Conservation (phyloP, 441 rosid genomes). For the Gossypium trilobum region DNA sequence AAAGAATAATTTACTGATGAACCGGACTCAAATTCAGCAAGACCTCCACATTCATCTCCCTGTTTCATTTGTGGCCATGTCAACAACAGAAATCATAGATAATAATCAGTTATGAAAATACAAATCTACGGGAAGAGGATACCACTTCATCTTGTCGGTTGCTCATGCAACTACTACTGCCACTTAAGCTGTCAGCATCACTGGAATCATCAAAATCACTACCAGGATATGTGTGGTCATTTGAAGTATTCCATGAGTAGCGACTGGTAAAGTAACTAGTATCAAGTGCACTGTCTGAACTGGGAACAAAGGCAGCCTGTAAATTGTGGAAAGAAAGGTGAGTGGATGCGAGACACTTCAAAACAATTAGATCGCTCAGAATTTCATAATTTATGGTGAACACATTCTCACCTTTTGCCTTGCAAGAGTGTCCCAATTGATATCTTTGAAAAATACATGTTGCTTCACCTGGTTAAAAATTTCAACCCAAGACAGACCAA, state of each 20-base stretch:
- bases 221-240: conserved; percentile 48
- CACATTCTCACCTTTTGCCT: conserved; percentile 65
- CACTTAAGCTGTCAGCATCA: conserved; percentile 83
- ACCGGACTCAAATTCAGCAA: conserved; percentile 62
- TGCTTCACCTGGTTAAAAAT: conserved; percentile 63
- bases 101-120: neutral
- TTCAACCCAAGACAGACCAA: neutral
- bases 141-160: conserved; percentile 91
- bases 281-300: conserved; percentile 85
- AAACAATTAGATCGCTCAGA: neutral
- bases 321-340: conserved; percentile 12
- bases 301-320: conserved; percentile 94
- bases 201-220: conserved; percentile 77
- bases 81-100: conserved; percentile 5
- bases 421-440: conserved; percentile 98
- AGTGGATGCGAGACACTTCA: neutral
- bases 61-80: conserved; percentile 24
- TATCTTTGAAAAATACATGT: conserved; percentile 79
- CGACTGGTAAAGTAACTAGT: conserved; percentile 97
- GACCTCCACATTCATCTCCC: conserved; percentile 79
- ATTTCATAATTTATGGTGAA: neutral
- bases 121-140: conserved; percentile 13
- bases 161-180: conserved; percentile 72
- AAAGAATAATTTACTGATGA: conserved; percentile 76
- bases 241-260: conserved; percentile 74